A percentile compares a stretch with the other conserved stretches of the same genome.
phyloP scores from a whole-genome alignment of 768 basidiomycete genomes.

The Roridomyces roridus region DNA sequence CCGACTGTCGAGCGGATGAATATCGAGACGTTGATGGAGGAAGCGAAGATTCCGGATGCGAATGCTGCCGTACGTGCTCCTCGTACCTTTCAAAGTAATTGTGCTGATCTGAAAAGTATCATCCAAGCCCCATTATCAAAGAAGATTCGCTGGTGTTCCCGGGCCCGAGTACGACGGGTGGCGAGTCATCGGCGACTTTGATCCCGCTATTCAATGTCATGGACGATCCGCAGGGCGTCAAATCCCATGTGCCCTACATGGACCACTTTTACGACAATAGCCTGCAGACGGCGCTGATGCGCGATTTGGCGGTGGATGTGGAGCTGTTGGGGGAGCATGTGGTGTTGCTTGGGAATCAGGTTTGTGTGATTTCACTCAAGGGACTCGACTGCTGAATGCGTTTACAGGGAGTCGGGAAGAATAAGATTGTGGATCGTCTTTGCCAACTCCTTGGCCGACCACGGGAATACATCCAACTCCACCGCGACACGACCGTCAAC shows the following conservation, averaged over 20 bases:
- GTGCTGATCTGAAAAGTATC: conserved; percentile 42
- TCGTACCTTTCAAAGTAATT: background rate
- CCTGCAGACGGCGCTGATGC: conserved; percentile 70
- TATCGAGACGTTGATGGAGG: conserved; percentile 56
- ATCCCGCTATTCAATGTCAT: conserved; percentile 57
- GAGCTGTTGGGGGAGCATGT: conserved; percentile 68
- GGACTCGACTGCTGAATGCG: background rate
- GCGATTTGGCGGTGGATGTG: conserved; percentile 66
- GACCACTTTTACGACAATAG: conserved; percentile 76
- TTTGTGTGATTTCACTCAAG: conserved; percentile 29
- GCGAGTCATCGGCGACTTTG: conserved; percentile 35
- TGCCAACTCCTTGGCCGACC: conserved; percentile 63
- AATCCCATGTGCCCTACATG: conserved; percentile 70
- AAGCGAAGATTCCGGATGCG: conserved; percentile 50
- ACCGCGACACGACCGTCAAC: conserved; percentile 73
- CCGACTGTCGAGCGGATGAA: conserved; percentile 64
- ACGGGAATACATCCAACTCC: conserved; percentile 73
- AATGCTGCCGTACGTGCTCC: conserved; percentile 46
- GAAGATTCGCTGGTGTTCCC: conserved; percentile 54
- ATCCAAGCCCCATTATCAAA: conserved; percentile 51
- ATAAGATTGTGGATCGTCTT: conserved; percentile 62
- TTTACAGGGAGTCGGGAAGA: conserved; percentile 69
- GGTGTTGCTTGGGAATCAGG: conserved; percentile 73
- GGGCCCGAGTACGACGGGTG: conserved; percentile 40
- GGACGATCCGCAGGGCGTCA: conserved; percentile 59